These are phyloP conservation scores for Rehmannia glutinosa DNA, from an alignment of 257 asterid genomes.

Conservation along the genomic window DNA sequence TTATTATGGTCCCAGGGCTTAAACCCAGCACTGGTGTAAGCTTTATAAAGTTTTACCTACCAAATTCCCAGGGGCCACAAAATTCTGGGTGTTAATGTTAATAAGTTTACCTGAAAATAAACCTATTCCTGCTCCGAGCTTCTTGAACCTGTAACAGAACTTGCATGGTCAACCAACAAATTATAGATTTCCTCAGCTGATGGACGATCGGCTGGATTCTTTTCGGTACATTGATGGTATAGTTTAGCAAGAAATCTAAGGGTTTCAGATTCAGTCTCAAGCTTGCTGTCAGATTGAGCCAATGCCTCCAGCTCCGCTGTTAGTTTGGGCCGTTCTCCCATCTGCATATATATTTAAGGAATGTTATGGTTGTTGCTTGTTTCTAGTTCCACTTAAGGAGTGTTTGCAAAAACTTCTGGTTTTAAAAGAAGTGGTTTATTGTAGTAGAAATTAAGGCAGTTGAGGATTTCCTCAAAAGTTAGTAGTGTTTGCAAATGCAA, in stretches of 20 bases:
- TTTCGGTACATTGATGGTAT: slow-evolving; percentile 57
- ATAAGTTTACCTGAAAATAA: slow-evolving; percentile 8
- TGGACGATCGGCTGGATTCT: slow-evolving; percentile 65
- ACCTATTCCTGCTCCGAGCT: slow-evolving; percentile 25
- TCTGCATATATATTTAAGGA: slow-evolving; percentile 26
- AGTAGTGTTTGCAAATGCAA: too few relatives aligned
- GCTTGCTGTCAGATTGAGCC: slow-evolving; percentile 23
- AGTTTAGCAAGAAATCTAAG: slow-evolving; percentile 44
- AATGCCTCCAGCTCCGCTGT: slow-evolving; percentile 36
- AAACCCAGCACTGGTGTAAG: neutral
- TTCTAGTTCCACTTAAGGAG: too few relatives aligned
- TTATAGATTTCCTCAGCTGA: slow-evolving; percentile 45
- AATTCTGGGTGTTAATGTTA: too few relatives aligned
- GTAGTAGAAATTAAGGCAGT: too few relatives aligned
- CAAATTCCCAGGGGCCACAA: too few relatives aligned
- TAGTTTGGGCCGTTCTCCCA: slow-evolving; percentile 42
- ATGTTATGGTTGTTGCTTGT: neutral
- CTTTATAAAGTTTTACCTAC: too few relatives aligned
- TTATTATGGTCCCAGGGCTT: neutral
- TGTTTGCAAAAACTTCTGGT: too few relatives aligned
- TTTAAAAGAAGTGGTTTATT: too few relatives aligned
- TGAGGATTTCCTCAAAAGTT: too few relatives aligned
- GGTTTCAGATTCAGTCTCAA: slow-evolving; percentile 22
- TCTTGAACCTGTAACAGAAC: slow-evolving; percentile 23
- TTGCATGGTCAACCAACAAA: slow-evolving; percentile 28